Base-by-base conservation (phyloP, 306 rosid species). In the Clitoria ternatea region DNA sequence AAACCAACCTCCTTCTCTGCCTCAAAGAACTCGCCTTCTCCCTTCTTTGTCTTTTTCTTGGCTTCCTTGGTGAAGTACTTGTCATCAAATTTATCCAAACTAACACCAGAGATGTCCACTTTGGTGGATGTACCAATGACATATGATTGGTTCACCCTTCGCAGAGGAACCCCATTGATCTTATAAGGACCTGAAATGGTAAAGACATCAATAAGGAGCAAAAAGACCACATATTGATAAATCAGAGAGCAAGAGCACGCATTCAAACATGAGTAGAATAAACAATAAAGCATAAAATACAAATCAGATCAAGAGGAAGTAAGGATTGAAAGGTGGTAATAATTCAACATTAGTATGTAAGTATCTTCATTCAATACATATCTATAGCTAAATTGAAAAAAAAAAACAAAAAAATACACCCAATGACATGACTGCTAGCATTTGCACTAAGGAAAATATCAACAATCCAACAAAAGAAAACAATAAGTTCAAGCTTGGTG, bases 131-230 rank as follows among this genome's bases (percentile, higher is more conserved):
- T 88, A 19, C 77, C 87, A 73, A 86, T 84, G 22, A 86, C 87
- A 11, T 88, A 88, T 1, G 95, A 70, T 17, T 88, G 95, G 15
- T 84, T 80, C 27, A 88, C 91, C 7, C 95, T 85, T 73, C 95
- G 84, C 72, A 88, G 77, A 7, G 95, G 91, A 66, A 88, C 95
- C 15, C 91, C 95, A 7, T 88, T 88, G 6, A 88, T 75, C 78
- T 84, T 84, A 70, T 81, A 88, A 19, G 91, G 95, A 2, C 95
- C 91, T 86, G 63, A 55, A 61, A 33, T 24, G 30, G n/a, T 3
- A 73, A 29, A n/a, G n/a, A n/a, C n/a, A n/a, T n/a, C n/a, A n/a
- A n/a, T n/a, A n/a, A n/a, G n/a, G n/a, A n/a, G n/a, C n/a, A n/a
- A n/a, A n/a, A n/a, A n/a, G n/a, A n/a, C n/a, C n/a, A n/a, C n/a